phyloP scores from a whole-genome alignment of 2,329 filamentous ascomycete species.

The Camptophora hylomeconis region DNA sequence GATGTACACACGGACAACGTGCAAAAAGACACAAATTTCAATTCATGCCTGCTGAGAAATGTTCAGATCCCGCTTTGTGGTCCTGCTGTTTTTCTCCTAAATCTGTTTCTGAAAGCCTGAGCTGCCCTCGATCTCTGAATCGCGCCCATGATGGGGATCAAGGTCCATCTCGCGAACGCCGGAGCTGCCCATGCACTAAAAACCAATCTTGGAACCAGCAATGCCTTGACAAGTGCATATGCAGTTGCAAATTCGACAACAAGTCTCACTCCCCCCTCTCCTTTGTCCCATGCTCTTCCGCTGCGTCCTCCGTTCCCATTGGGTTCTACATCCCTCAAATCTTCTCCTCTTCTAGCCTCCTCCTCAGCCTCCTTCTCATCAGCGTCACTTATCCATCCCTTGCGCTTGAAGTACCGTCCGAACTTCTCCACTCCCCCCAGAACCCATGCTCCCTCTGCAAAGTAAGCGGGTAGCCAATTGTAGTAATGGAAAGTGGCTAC shows the following conservation, averaged over 20 bases:
- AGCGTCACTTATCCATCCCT: slow-evolving; percentile 61
- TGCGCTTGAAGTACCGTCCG: slow-evolving; percentile 61
- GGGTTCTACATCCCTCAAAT: too few species aligned
- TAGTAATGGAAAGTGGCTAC: slow-evolving; percentile 69
- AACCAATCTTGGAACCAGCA: slow-evolving; percentile 65
- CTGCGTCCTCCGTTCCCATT: too few species aligned
- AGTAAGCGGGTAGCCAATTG: slow-evolving; percentile 53
- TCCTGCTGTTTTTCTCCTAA: too few species aligned
- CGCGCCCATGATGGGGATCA: too few species aligned
- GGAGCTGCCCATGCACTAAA: slow-evolving; percentile 80
- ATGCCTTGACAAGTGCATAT: slow-evolving; percentile 76
- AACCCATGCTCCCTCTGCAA: slow-evolving; percentile 40
- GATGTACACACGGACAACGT: too few species aligned
- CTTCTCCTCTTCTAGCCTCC: slow-evolving; percentile 18
- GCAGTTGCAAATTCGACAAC: slow-evolving; percentile 67
- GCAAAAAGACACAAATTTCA: too few species aligned
- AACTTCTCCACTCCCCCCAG: slow-evolving; percentile 58
- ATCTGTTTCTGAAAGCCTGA: too few species aligned
- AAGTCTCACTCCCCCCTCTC: slow-evolving; percentile 36
- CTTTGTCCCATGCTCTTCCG: slow-evolving; percentile 18
- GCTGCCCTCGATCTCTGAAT: too few species aligned
- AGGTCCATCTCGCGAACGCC: slow-evolving; percentile 66
- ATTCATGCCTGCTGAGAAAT: too few species aligned
- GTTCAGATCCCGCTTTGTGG: too few species aligned
- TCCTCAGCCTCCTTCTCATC: slow-evolving; percentile 33